phyloP scores from a whole-genome alignment of 2,329 filamentous ascomycete genomes.

The Ceratocystis variospora region DNA sequence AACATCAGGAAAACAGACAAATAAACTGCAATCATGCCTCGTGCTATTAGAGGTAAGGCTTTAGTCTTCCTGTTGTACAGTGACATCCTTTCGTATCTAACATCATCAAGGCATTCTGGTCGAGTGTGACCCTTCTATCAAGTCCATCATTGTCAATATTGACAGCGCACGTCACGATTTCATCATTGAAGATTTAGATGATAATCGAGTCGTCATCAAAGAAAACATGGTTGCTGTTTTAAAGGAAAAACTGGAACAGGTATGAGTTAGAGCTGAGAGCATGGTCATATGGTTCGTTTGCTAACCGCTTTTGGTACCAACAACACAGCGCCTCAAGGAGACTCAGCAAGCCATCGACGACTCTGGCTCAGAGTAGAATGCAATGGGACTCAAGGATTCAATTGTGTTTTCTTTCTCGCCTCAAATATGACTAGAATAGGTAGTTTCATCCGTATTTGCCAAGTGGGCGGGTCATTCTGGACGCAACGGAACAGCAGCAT shows the following conservation, averaged over 20 bases:
- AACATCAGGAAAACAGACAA: not conserved
- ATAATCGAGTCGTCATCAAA: slow-evolving; percentile 61
- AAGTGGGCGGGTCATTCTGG: not conserved
- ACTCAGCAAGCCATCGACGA: slow-evolving; percentile 39
- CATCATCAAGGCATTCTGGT: slow-evolving; percentile 50
- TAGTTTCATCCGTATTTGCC: not conserved
- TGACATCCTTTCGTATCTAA: slow-evolving; percentile 17
- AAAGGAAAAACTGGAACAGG: slow-evolving; percentile 55
- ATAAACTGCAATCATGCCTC: slow-evolving; percentile 34
- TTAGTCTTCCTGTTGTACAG: not conserved
- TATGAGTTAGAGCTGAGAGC: slow-evolving; percentile 24
- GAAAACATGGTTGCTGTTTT: slow-evolving; percentile 55
- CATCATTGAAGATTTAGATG: slow-evolving; percentile 69
- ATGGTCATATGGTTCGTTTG: not conserved
- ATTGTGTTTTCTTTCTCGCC: no score
- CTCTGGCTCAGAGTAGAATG: slow-evolving; percentile 35
- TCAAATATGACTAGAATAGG: not conserved
- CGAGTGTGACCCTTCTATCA: slow-evolving; percentile 76
- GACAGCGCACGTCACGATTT: slow-evolving; percentile 56
- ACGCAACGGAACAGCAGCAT: not conserved
- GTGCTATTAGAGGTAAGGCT: slow-evolving; percentile 41
- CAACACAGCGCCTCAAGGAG: slow-evolving; percentile 35
- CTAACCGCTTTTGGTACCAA: not conserved
- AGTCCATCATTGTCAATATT: slow-evolving; percentile 69
- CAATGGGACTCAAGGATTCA: not conserved